Conservation (phyloP, 2,329 filamentous ascomycete species). For the Xylaria sp. region DNA sequence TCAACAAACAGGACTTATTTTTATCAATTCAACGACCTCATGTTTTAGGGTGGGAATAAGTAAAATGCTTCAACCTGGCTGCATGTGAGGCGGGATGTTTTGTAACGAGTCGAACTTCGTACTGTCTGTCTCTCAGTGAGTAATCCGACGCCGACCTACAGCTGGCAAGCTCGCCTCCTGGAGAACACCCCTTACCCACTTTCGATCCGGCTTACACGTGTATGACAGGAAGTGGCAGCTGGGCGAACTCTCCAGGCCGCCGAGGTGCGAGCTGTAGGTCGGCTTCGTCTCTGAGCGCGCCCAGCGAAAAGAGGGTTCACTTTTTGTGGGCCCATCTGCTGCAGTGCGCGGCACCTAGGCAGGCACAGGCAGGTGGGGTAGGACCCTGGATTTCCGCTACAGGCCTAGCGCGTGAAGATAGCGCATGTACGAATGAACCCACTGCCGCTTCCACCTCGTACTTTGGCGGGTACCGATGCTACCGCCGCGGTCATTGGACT, state of each 20-base stretch:
- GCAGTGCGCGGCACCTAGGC: neutral
- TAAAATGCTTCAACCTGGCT: neutral
- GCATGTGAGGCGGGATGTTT: neutral
- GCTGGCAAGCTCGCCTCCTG: neutral
- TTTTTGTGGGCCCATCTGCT: neutral
- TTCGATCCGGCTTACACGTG: neutral
- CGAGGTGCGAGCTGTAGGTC: neutral
- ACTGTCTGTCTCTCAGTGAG: neutral
- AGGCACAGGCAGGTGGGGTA: constrained; percentile 7
- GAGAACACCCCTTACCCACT: neutral
- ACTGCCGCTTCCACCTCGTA: neutral
- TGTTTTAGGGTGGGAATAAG: neutral
- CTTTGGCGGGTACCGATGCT: neutral
- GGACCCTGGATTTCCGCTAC: constrained; percentile 16
- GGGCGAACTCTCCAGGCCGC: neutral
- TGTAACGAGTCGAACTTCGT: constrained; percentile 2
- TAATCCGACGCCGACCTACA: neutral
- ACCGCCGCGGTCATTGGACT: neutral
- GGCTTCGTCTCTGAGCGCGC: neutral
- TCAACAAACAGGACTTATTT: neutral
- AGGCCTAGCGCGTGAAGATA: neutral
- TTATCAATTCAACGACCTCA: neutral
- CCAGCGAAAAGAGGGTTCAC: neutral
- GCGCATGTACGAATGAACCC: neutral
- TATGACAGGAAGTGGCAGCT: neutral